Conservation (phyloP, 129 eudicot species). For the Tagetes erecta region DNA sequence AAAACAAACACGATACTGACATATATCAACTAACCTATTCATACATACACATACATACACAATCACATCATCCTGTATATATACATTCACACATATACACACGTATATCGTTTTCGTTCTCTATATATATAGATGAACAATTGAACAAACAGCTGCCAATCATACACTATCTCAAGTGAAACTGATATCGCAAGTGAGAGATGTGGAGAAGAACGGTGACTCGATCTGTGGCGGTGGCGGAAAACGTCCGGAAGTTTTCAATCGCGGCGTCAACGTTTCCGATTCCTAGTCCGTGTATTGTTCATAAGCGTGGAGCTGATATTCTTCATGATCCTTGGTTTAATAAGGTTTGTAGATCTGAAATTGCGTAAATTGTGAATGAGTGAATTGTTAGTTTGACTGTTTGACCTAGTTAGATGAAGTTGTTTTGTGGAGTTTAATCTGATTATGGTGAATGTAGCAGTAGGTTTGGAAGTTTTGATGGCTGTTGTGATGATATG, state of each 20-base stretch:
- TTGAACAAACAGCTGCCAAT: not conserved
- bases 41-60: conserved; percentile 3
- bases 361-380: not conserved
- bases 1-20: conserved; percentile 6
- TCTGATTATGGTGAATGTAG: conserved; percentile 1
- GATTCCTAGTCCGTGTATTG: conserved; percentile 81
- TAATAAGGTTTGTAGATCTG: conserved; percentile 62
- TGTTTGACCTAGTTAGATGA: conserved; percentile 1
- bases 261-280: conserved; percentile 52
- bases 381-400: not conserved
- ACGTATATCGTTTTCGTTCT: not conserved
- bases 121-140: not conserved
- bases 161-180: conserved; percentile 17
- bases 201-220: conserved; percentile 57
- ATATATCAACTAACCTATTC: conserved; percentile 28
- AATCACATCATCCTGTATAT: not conserved
- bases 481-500: too few relatives aligned
- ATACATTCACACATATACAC: not conserved
- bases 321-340: conserved; percentile 99
- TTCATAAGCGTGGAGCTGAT: conserved; percentile 96
- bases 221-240: conserved; percentile 68
- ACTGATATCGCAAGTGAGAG: conserved; percentile 14
- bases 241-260: conserved; percentile 58
- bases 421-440: not conserved
- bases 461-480: conserved; percentile 17